phyloP scores from a whole-genome alignment of 78 protist genomes.

The Dictyostelium firmibasis region DNA sequence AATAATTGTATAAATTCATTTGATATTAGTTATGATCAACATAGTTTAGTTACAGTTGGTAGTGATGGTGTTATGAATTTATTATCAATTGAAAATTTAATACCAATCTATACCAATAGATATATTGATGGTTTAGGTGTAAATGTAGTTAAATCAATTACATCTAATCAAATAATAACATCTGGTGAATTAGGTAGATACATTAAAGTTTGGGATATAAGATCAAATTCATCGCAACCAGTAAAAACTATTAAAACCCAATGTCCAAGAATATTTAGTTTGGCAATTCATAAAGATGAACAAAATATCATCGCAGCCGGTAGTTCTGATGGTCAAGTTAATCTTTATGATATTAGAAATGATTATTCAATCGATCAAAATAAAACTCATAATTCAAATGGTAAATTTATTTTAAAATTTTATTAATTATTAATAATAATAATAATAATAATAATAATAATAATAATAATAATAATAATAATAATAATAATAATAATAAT shows the following conservation, averaged over 20 bases:
- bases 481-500: too few relatives aligned
- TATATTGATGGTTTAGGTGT: conserved; percentile 55
- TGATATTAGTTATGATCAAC: conserved; percentile 22
- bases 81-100: background rate
- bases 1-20: background rate
- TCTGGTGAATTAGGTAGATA: conserved; percentile 13
- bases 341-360: conserved; percentile 54
- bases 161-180: conserved; percentile 37
- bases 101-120: conserved; percentile 50
- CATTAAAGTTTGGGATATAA: conserved; percentile 56
- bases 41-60: conserved; percentile 41
- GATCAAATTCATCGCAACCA: conserved; percentile 1
- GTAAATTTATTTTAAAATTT: too few relatives aligned
- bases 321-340: conserved; percentile 52
- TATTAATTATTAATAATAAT: background rate
- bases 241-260: conserved; percentile 22
- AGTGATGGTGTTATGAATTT: conserved; percentile 36
- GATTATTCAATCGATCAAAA: conserved; percentile 72
- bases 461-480: too few relatives aligned
- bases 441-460: too few relatives aligned
- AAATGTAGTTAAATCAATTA: conserved; percentile 17
- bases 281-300: conserved; percentile 54
- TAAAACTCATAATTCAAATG: conserved; percentile 32
- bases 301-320: conserved; percentile 59
- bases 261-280: background rate